Evolutionary conservation across 1,284 basidiomycete genomes (phyloP), one percentile per base, ranked within the genome.

Genomic region (Singerocomus rubriflavus): DNA sequence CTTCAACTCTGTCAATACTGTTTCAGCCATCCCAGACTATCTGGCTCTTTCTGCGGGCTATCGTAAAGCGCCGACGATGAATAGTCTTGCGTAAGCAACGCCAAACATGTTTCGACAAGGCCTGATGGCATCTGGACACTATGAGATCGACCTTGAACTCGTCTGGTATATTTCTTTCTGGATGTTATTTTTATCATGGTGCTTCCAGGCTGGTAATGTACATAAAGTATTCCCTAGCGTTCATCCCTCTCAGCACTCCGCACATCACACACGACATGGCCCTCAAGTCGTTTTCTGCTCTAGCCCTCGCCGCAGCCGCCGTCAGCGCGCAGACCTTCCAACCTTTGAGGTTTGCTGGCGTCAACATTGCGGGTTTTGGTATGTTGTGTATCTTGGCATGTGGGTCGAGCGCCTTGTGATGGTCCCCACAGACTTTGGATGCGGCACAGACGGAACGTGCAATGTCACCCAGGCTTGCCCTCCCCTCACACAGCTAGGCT

Each of bases 281-380:
- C 21, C 38, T 53, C 45, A 56, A 37, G 42, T 43, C 30, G 6
- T 33, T 61, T 27, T 48, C 27, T 25, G 32, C n/a, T 31, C 31
- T 64, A 13, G 26, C 33, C 25, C 12, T 51, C 17, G 40, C 49
- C 11, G 37, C 47, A 6, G 41, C 31, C 8, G n/a, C 37, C 13
- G 42, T 44, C 35, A 41, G 38, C 13, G 51, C 49, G 10, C 44
- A 53, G 16, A 47, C 56, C 31, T 58, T 56, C 44, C 26, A 16
- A 8, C 48, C 44, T 16, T 37, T 65, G 29, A 52, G 25, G 31
- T 62, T 62, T 16, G 64, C 60, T 5, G 60, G 61, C 31, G 52
- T 63, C 10, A 66, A 63, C 50, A 66, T 63, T 25, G 55, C 58
- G 9, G 64, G 61, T 2, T 63, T 59, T 34, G 61, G 64, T 59